These are phyloP conservation scores for Candida hispaniensis DNA, from an alignment of 805 yeast genomes.

Conservation along the genomic window DNA sequence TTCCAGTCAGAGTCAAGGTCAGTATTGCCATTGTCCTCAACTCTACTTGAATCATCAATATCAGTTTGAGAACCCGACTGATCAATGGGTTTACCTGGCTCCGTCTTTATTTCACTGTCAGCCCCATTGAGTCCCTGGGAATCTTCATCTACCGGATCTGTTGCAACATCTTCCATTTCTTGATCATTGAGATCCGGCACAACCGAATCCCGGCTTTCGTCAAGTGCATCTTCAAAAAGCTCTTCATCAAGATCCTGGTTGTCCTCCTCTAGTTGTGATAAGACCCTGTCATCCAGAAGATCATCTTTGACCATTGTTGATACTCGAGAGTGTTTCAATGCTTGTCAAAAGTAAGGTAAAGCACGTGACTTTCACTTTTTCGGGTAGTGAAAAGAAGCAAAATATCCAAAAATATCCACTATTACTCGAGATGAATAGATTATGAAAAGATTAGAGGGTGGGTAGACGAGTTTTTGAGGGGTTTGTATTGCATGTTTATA, in stretches of 20 bases:
- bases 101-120: slow-evolving; percentile 23
- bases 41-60: slow-evolving; percentile 18
- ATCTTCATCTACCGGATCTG: slow-evolving; percentile 23
- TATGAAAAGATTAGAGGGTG: too few species aligned
- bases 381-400: too few species aligned
- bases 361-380: too few species aligned
- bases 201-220: slow-evolving; percentile 25
- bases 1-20: slow-evolving; percentile 19
- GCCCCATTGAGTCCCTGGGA: slow-evolving; percentile 26
- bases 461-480: too few species aligned
- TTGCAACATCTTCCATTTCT: slow-evolving; percentile 23
- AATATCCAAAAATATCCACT: too few species aligned
- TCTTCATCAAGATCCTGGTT: slow-evolving; percentile 26
- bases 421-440: too few species aligned
- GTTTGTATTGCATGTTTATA: too few species aligned
- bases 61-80: too few species aligned
- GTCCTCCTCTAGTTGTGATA: slow-evolving; percentile 16
- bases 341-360: slow-evolving; percentile 7
- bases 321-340: slow-evolving; percentile 1
- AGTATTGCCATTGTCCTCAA: slow-evolving; percentile 19
- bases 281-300: slow-evolving; percentile 14
- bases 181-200: slow-evolving; percentile 24
- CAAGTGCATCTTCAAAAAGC: slow-evolving; percentile 27
- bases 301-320: slow-evolving; percentile 13
- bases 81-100: too few species aligned